Evolutionary conservation across 805 yeast species (phyloP), one percentile per base, ranked within the genome.

Genomic region (Clavispora carvajalis): DNA sequence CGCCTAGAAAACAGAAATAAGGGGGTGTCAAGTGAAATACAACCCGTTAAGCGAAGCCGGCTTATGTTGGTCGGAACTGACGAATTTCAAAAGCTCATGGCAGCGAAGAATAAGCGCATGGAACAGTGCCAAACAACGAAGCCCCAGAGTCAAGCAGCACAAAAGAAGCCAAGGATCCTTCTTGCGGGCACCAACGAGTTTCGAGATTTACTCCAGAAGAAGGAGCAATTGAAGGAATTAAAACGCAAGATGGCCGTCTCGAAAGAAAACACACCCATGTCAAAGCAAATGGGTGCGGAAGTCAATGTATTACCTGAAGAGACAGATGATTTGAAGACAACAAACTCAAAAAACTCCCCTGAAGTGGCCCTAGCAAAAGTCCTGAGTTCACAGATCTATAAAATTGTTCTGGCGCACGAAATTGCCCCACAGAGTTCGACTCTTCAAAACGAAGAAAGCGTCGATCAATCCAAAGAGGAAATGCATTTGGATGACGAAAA

Each of bases 161-260:
- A 33, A 19, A 26, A 28, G 6, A 25, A 17, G 33, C n/a, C 17
- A 12, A 19, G 22, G 22, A 21, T 19, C 12, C 7, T 12, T 4
- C 35, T 41, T 2, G 34, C 38, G 1, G 50, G 44, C 7, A 31
- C 39, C n/a, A 47, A 41, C 2, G 48, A 47, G 22, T 35, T 37
- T 22, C 16, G 23, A 15, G 9, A 34, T 13, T 37, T 34, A n/a
- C 40, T 39, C 3, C 15, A 35, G 15, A 29, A 34, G 22, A 39
- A 41, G 16, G 10, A 22, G 13, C 31, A 16, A 30, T 37, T 41
- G 28, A 31, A 43, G 18, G 36, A 34, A 33, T 34, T 12, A 18
- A 26, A 36, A 22, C 18, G 12, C 19, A 28, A 12, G 10, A 25
- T 8, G 9, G 31, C 30, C 19, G 7, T 16, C 2, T 15, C 16